Evolutionary conservation across 495 filamentous ascomycete species (phyloP), one percentile per base, ranked within the genome.

Genomic region (Trichoderma virens): DNA sequence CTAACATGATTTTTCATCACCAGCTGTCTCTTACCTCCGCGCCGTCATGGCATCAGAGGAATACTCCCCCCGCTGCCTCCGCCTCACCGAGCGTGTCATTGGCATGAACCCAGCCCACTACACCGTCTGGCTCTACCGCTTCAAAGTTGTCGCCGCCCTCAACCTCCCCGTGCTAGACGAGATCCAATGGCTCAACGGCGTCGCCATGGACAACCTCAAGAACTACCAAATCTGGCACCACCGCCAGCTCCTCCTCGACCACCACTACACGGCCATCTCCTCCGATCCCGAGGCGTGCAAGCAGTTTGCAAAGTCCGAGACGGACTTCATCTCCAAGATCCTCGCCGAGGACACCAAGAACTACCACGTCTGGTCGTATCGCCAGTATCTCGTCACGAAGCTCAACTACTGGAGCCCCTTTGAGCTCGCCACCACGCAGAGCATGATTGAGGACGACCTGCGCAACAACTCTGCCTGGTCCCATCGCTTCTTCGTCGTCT

Each of bases 151-250:
- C 31, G 83, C 88, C 66, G 82, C 83, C 2, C 73, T 97, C 28
- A 72, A 84, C 2, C 82, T 85, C 60, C 80, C 88, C 65, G 82
- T 97, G 61, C 71, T 71, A 0, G 80, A 88, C 64, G 94, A 98
- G 72, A 75, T 97, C 28, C 78, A 81, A 45, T 98, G 92, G 91
- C 75, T 98, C 27, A 96, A 97, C 70, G 78, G 81, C 2, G 82
- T 96, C 20, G 88, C 94, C 4, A 76, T 96, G 51, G 82, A 84
- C 30, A 86, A 96, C 70, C 84, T 93, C 70, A 98, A 98, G 73
- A 98, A 98, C 73, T 98, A 97, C 76, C 94, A 98, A 74, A 98
- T 98, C 71, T 98, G 94, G 94, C 92, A 97, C 71, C 95, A 98
- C 73, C 90, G 94, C 30, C 90, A 97, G 74, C 81, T 92, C 39